phyloP scores from a whole-genome alignment of 306 rosid genomes.

The Alnus glutinosa region DNA sequence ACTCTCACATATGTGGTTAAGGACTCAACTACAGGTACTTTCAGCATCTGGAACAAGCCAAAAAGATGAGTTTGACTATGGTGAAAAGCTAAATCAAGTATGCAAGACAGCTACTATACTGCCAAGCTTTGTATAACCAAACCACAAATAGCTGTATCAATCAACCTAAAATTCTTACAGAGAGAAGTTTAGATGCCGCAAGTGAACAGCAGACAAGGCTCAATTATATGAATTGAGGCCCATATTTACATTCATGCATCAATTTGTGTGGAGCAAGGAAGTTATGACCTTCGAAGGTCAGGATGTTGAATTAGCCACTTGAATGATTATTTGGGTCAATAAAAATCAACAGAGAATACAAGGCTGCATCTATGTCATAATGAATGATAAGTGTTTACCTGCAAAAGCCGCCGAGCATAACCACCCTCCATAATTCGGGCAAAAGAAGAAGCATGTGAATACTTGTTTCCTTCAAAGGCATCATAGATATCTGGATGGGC shows the following conservation, averaged over 20 bases:
- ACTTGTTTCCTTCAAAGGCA: slow-evolving; percentile 79
- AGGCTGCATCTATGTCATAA: neutral
- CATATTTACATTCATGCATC: neutral
- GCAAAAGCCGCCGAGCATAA: slow-evolving; percentile 89
- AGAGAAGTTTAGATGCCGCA: neutral
- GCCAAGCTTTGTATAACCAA: neutral
- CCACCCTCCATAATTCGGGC: slow-evolving; percentile 98
- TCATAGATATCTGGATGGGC: slow-evolving; percentile 95
- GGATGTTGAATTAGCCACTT: neutral
- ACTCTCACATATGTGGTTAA: neutral
- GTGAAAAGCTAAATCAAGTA: neutral
- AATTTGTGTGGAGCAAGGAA: slow-evolving; percentile 1
- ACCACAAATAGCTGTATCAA: neutral
- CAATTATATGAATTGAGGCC: neutral
- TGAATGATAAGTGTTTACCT: slow-evolving; percentile 49
- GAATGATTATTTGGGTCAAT: neutral
- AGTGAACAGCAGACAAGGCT: neutral
- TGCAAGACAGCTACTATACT: neutral
- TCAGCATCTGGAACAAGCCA: neutral
- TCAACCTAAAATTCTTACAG: neutral
- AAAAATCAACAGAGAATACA: slow-evolving; percentile 1
- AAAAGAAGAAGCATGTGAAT: slow-evolving; percentile 95
- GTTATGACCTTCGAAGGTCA: slow-evolving; percentile 7
- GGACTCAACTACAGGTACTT: neutral
- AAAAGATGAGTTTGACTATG: neutral